These are phyloP conservation scores for Citrullus mucosospermus DNA, from an alignment of 306 rosid species.

Conservation along the genomic window DNA sequence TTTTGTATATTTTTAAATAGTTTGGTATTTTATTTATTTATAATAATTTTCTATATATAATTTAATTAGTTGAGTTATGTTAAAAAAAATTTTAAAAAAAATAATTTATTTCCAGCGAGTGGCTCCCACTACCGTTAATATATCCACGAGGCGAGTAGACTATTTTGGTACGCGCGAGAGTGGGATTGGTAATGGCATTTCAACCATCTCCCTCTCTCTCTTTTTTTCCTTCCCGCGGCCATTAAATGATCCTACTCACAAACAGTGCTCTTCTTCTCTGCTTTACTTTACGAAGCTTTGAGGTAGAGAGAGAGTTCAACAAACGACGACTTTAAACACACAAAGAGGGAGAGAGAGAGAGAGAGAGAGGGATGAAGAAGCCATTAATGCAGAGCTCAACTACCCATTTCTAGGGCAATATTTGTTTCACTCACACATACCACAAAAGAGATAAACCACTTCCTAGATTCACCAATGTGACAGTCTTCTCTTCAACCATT, in stretches of 20 bases:
- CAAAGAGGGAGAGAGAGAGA: not conserved
- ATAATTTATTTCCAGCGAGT: not conserved
- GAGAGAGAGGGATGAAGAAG: not conserved
- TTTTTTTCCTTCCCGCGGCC: constrained; percentile 54
- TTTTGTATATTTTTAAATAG: no score
- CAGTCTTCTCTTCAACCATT: not conserved
- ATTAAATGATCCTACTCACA: constrained; percentile 33
- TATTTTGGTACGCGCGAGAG: not conserved
- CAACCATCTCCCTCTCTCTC: not conserved
- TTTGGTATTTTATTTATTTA: no score
- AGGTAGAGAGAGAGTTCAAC: constrained; percentile 9
- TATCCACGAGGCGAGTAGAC: not conserved
- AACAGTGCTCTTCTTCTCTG: not conserved
- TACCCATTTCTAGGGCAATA: constrained; percentile 24
- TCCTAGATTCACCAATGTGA: not conserved
- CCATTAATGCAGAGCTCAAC: constrained; percentile 66
- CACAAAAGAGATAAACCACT: not conserved
- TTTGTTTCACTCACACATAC: not conserved
- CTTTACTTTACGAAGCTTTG: not conserved
- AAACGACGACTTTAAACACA: constrained; percentile 1
- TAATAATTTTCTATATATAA: no score
- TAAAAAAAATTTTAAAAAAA: no score
- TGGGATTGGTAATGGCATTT: not conserved
- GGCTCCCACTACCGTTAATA: not conserved
- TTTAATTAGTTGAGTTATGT: no score